Evolutionary conservation across 768 basidiomycete genomes (phyloP), one percentile per base, ranked within the genome.

Genomic region (Boletus vermiculosoides): DNA sequence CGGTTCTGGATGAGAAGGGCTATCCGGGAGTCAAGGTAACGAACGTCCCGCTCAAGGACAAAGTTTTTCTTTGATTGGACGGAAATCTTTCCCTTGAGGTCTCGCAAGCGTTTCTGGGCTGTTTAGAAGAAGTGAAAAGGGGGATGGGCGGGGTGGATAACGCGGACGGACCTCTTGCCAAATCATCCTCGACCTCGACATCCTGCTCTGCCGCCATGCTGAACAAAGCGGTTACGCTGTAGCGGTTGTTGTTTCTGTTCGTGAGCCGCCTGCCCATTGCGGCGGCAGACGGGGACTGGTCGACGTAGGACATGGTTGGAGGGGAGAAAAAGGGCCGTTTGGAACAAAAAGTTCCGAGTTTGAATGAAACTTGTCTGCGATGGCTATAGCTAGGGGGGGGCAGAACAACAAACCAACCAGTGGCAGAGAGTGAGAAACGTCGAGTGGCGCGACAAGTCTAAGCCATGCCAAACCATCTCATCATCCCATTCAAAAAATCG

Each of bases 61-160:
- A 99, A 99, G 77, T 99, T 99, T 85, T 98, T 98, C 83, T 99
- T 99, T 53, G 93, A 95, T 76, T 98, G 97, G 0, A 94, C 90
- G 15, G 97, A 98, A 58, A 99, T 99, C 70, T 94, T 91, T 28
- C 88, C 84, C 77, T 99, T 99, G 61, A 99, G 82, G 66, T 99
- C 97, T 31, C 97, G 83, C 31, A 99, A 78, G 46, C 96, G 93
- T 74, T 96, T 98, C 79, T 99, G 97, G 48, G 97, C 97, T 94
- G 70, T 49, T 25, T 44, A n/a, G 45, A 31, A 41, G 34, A 1
- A 0, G 54, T 60, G 22, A 54, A 31, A 11, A n/a, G 18, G 33
- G 31, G 3, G 7, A n/a, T 1, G 20, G 25, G 28, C 7, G 8
- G 13, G 1, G 33, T 7, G 1, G 50, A 52, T 45, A 46, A 9